Percentiles rank a stretch among this genome's conserved stretches.
Conservation (phyloP, 2,329 filamentous ascomycete genomes). For the Ceratocystis colombiana region DNA sequence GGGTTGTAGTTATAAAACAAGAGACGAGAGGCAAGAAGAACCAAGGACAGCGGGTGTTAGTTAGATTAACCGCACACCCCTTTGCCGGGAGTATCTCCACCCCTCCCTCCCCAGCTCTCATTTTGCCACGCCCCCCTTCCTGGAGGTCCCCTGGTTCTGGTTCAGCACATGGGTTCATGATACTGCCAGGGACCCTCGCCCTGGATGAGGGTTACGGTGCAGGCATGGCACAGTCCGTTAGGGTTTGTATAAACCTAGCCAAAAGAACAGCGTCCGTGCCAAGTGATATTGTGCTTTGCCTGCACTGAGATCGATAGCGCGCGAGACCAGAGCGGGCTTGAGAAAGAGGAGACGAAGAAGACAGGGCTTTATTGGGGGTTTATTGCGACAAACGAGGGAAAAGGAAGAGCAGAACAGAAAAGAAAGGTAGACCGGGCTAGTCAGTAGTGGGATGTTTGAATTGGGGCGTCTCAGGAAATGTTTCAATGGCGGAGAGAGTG, state of each 20-base stretch:
- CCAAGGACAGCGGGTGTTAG: neutral
- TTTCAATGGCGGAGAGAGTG: neutral
- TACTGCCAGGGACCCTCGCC: neutral
- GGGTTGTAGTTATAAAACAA: constrained; percentile 12
- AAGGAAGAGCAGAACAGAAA: too few relatives aligned
- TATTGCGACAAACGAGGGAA: neutral
- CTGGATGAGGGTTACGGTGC: neutral
- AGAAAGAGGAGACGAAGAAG: neutral
- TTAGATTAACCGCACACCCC: neutral
- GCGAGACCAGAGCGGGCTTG: constrained; percentile 9
- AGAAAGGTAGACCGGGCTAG: neutral
- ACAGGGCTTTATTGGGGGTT: neutral
- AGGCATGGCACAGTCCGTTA: too few relatives aligned
- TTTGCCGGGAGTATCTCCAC: neutral
- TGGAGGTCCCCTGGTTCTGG: neutral
- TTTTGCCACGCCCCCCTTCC: neutral
- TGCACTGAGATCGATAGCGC: neutral
- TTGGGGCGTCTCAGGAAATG: constrained; percentile 1
- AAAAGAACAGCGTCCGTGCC: neutral
- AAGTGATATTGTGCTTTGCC: neutral
- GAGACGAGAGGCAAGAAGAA: constrained; percentile 1
- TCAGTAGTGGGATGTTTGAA: neutral
- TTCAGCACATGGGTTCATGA: neutral
- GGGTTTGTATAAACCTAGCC: neutral
- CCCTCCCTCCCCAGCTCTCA: neutral